Conservation (phyloP, 352 stramenopile genomes). For the Phytopythium helicoides region DNA sequence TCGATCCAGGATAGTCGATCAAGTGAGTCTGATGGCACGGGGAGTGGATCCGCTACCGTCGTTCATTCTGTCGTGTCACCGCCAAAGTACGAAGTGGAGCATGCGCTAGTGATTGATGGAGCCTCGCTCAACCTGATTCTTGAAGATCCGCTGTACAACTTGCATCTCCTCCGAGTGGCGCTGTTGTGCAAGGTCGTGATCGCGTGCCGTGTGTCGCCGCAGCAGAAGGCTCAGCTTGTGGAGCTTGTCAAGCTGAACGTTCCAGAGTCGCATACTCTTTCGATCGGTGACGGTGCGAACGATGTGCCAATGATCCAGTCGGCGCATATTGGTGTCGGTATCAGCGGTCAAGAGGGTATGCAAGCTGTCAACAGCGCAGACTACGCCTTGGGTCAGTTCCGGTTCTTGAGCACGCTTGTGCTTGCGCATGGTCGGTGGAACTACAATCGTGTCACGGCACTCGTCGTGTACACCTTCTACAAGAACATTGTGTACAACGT, state of each 20-base stretch:
- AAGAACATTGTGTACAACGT: conserved; percentile 92
- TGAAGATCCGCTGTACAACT: conserved; percentile 65
- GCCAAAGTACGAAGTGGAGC: conserved; percentile 33
- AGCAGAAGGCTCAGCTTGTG: conserved; percentile 98
- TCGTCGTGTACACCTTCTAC: conserved; percentile 92
- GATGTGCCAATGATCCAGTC: conserved; percentile 91
- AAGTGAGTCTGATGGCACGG: conserved; percentile 13
- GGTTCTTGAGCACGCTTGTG: conserved; percentile 71
- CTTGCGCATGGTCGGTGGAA: conserved; percentile 85
- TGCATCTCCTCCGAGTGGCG: conserved; percentile 80
- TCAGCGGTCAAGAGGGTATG: conserved; percentile 98
- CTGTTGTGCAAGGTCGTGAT: conserved; percentile 96
- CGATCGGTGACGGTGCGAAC: conserved; percentile 91
- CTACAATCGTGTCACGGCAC: conserved; percentile 80
- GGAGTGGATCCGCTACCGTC: conserved; percentile 13
- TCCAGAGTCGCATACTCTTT: conserved; percentile 78
- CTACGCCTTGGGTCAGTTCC: conserved; percentile 83
- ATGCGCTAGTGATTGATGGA: conserved; percentile 95
- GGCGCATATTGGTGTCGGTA: conserved; percentile 88
- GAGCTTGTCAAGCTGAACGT: conserved; percentile 93
- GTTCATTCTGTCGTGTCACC: conserved; percentile 26
- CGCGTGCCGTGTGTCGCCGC: conserved; percentile 96
- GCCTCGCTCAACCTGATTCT: conserved; percentile 85
- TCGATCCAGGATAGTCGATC: conserved; percentile 37
- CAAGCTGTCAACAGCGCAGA: conserved; percentile 92